Percentiles rank a stretch among this genome's conserved stretches.
phyloP scores from a whole-genome alignment of 768 basidiomycete genomes.

The Kwoniella sp. region DNA sequence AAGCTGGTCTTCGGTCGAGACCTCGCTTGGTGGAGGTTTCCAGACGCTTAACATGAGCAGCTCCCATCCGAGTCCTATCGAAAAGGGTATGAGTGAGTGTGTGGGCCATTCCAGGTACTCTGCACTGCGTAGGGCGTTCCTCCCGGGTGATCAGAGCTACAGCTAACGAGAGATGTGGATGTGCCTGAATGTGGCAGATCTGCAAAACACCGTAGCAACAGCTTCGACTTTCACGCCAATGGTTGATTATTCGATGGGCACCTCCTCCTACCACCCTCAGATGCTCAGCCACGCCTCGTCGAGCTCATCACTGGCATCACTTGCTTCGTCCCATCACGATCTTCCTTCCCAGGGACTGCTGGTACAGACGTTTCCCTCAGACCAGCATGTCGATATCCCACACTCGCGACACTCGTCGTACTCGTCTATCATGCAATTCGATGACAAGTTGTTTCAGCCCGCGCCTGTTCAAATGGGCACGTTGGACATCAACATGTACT shows the following conservation, averaged over 20 bases:
- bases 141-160: background rate
- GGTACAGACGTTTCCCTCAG: slow-evolving; percentile 26
- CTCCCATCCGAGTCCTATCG: slow-evolving; percentile 6
- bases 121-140: too few relatives aligned
- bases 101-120: too few relatives aligned
- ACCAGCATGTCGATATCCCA: slow-evolving; percentile 3
- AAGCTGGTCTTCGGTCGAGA: slow-evolving; percentile 7
- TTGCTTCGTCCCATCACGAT: slow-evolving; percentile 20
- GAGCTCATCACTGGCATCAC: slow-evolving; percentile 26
- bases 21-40: slow-evolving; percentile 4
- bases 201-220: background rate
- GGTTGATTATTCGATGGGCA: slow-evolving; percentile 7
- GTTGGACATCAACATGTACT: slow-evolving; percentile 11
- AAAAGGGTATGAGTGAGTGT: slow-evolving; percentile 9
- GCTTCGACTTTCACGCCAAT: slow-evolving; percentile 1
- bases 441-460: slow-evolving; percentile 1
- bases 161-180: background rate
- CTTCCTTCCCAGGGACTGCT: slow-evolving; percentile 9
- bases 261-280: slow-evolving; percentile 2
- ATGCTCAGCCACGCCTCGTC: slow-evolving; percentile 29
- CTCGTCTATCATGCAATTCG: slow-evolving; percentile 19
- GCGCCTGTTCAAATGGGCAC: background rate
- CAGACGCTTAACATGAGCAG: slow-evolving; percentile 5
- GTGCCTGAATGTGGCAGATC: background rate
- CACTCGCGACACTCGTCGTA: slow-evolving; percentile 30